Conservation (phyloP, 2,329 filamentous ascomycete species). For the Trichoderma pleuroti region DNA sequence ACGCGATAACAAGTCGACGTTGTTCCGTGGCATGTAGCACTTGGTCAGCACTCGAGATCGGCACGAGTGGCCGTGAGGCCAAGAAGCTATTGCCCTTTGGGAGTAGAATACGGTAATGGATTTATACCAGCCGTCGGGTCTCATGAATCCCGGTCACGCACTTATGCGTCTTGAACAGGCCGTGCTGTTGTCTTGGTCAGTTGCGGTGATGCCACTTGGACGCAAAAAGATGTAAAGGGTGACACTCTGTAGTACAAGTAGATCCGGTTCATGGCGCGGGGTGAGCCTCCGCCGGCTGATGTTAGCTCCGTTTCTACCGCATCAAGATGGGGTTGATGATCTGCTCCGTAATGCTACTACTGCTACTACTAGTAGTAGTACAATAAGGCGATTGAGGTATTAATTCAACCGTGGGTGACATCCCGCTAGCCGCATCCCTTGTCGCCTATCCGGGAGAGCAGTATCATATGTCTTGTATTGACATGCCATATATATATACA, state of each 20-base stretch:
- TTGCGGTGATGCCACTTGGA: neutral
- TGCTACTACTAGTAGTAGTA: neutral
- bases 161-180: neutral
- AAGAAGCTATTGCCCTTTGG: neutral
- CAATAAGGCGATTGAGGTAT: neutral
- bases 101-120: neutral
- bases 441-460: neutral
- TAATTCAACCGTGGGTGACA: conserved; percentile 10
- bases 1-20: neutral
- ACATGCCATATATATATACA: neutral
- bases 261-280: conserved; percentile 10
- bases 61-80: neutral
- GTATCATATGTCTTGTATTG: neutral
- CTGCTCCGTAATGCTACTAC: neutral
- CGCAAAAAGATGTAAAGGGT: neutral
- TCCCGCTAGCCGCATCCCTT: conserved; percentile 11
- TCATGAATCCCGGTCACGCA: neutral
- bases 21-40: neutral
- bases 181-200: neutral
- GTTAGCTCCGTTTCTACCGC: neutral
- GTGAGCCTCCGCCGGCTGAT: neutral
- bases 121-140: neutral
- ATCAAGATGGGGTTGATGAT: neutral
- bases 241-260: neutral
- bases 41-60: neutral